A percentile compares a stretch with the other conserved stretches of the same genome.
Evolutionary conservation across 2,329 filamentous ascomycete species (phyloP).

Genomic region (Sporothrix pseudoabietina): DNA sequence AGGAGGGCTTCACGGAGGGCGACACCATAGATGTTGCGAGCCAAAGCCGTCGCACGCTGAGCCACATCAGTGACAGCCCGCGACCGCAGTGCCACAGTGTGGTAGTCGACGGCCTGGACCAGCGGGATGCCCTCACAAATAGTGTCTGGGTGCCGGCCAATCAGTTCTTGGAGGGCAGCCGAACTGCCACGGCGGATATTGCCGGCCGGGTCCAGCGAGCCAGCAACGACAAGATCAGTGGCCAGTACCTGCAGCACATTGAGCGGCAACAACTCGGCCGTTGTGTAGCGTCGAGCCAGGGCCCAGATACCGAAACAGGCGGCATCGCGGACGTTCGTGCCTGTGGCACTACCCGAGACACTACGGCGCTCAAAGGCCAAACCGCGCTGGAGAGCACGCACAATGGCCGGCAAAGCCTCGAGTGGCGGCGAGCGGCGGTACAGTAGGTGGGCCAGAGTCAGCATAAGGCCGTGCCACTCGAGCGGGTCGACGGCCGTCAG

Average conservation of each 20-base stretch:
- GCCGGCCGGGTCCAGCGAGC: slow-evolving; percentile 83
- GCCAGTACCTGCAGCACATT: slow-evolving; percentile 74
- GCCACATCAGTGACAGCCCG: slow-evolving; percentile 80
- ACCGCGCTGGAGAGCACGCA: slow-evolving; percentile 76
- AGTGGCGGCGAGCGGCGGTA: slow-evolving; percentile 81
- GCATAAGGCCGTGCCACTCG: slow-evolving; percentile 88
- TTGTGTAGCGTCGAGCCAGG: slow-evolving; percentile 82
- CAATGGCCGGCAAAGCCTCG: slow-evolving; percentile 68
- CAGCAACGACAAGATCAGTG: slow-evolving; percentile 76
- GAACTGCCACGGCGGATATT: slow-evolving; percentile 93
- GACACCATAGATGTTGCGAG: slow-evolving; percentile 64
- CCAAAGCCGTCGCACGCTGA: slow-evolving; percentile 66
- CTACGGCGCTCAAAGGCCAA: slow-evolving; percentile 87
- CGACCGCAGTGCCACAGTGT: slow-evolving; percentile 83
- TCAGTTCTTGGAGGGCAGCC: slow-evolving; percentile 88
- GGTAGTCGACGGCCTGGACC: slow-evolving; percentile 90
- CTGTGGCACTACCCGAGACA: slow-evolving; percentile 79
- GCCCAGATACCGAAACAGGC: slow-evolving; percentile 97
- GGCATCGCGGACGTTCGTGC: slow-evolving; percentile 89
- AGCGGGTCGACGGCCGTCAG: slow-evolving; percentile 76
- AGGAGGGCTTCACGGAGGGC: slow-evolving; percentile 71
- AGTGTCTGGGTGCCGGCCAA: slow-evolving; percentile 87
- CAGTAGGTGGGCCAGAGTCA: slow-evolving; percentile 83
- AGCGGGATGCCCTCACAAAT: slow-evolving; percentile 79
- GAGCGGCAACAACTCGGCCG: slow-evolving; percentile 70